Evolutionary conservation across 2,329 filamentous ascomycete genomes (phyloP).

Genomic region (Ceratocystis papillata): DNA sequence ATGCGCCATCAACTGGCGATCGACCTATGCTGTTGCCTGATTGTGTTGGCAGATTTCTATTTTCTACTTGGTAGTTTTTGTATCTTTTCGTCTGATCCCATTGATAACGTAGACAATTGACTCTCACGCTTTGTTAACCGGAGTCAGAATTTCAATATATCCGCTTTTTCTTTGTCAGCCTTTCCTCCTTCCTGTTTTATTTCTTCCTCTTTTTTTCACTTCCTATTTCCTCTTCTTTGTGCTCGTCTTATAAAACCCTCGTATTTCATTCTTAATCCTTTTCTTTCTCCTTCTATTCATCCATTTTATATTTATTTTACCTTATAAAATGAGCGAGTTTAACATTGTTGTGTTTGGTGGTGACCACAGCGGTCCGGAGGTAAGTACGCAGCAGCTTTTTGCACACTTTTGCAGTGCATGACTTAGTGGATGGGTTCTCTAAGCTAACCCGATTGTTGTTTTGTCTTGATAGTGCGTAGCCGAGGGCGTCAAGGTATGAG

Average conservation of each 20-base stretch:
- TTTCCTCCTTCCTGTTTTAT: constrained; percentile 29
- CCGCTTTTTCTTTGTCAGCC: constrained; percentile 11
- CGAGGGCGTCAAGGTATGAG: constrained; percentile 69
- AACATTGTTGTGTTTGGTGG: constrained; percentile 74
- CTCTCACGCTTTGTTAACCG: not conserved
- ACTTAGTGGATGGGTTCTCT: not conserved
- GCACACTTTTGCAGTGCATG: not conserved
- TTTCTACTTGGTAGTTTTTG: not conserved
- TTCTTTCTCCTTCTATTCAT: not conserved
- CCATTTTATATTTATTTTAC: not conserved
- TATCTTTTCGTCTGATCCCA: not conserved
- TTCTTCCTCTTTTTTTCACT: not conserved
- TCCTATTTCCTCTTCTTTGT: not conserved
- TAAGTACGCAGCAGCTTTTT: constrained; percentile 33
- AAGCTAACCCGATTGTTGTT: constrained; percentile 12
- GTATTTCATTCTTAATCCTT: not conserved
- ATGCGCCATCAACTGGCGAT: too few species aligned
- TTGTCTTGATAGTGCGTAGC: constrained; percentile 51
- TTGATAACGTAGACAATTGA: too few species aligned
- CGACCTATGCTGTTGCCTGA: too few species aligned
- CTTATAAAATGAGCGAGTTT: constrained; percentile 50
- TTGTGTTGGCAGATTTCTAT: not conserved
- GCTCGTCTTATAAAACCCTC: too few species aligned
- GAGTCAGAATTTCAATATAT: constrained; percentile 1
- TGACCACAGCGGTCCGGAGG: constrained; percentile 80